phyloP scores from a whole-genome alignment of 352 stramenopile species.

The Phytophthora sojae region DNA sequence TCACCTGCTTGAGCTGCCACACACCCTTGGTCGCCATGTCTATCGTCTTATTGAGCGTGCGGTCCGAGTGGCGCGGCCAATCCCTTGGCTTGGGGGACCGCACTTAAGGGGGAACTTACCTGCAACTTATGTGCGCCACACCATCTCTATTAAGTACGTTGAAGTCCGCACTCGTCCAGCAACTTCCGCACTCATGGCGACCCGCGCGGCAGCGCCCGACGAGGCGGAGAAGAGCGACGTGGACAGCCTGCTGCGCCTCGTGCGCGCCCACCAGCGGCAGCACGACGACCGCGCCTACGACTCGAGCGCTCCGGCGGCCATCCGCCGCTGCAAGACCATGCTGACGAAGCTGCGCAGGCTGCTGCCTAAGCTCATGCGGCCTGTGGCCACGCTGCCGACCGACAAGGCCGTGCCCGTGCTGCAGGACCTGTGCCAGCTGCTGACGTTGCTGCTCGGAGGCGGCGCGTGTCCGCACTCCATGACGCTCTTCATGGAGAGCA shows the following conservation, averaged over 20 bases:
- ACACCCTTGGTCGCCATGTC: slow-evolving; percentile 78
- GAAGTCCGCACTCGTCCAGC: slow-evolving; percentile 1
- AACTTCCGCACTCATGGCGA: slow-evolving; percentile 9
- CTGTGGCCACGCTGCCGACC: slow-evolving; percentile 46
- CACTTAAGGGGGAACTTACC: no score
- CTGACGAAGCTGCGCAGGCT: slow-evolving; percentile 74
- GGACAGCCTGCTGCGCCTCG: slow-evolving; percentile 50
- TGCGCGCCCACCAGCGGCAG: slow-evolving; percentile 56
- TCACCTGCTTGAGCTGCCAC: slow-evolving; percentile 84
- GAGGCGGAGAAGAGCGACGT: slow-evolving; percentile 62
- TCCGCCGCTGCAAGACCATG: slow-evolving; percentile 70
- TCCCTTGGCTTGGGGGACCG: slow-evolving; percentile 19
- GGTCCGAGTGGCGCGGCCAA: slow-evolving; percentile 18
- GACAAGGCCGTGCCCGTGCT: slow-evolving; percentile 48
- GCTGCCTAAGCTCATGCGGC: slow-evolving; percentile 72
- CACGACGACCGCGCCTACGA: slow-evolving; percentile 57
- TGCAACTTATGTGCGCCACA: not conserved
- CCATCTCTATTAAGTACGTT: slow-evolving; percentile 28
- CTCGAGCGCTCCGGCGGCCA: slow-evolving; percentile 38
- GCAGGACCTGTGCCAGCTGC: slow-evolving; percentile 63
- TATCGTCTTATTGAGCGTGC: slow-evolving; percentile 23
- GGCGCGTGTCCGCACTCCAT: slow-evolving; percentile 65
- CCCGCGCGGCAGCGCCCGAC: slow-evolving; percentile 9
- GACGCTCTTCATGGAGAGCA: slow-evolving; percentile 62
- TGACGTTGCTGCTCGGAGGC: slow-evolving; percentile 54